Evolutionary conservation across 2,329 filamentous ascomycete genomes (phyloP), one percentile per base, ranked within the genome.

Genomic region (Rhytidhysteron rufulum): DNA sequence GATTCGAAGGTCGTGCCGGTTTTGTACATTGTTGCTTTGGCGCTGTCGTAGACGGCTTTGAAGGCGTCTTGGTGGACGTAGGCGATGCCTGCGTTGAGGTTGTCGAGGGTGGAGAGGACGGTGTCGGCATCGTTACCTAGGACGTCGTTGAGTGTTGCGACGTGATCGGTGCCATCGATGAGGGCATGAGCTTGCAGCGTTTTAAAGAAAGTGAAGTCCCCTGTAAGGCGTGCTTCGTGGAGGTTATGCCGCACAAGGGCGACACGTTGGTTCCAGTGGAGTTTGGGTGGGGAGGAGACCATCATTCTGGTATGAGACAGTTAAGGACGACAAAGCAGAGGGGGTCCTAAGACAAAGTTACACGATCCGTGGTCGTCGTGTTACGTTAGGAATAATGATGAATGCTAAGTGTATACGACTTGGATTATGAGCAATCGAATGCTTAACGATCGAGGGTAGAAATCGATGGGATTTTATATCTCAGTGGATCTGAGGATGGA

Each of bases 131-230:
- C 66, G 41, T 69, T 62, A 7, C 66, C 66, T 10, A 73, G 57
- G 4, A 57, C 52, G 1, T 60, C 57, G 15, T 62, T 58, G 31
- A 72, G 55, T 19, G 64, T 59, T n/a, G 68, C 67, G 4, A 70
- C 65, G 52, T 72, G 66, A 44, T 71, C 70, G 7, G 62, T 70
- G 19, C 68, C 68, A 40, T 71, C 67, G 36, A 70, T 56, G 35
- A 72, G 55, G 13, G 62, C 60, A 24, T 67, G 59, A 13, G 66
- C 69, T 52, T 72, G 70, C 17, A 72, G 62, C 2, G 62, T 62
- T 43, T 70, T 72, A 63, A 72, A 72, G 55, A 72, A 72, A 34
- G 60, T 66, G 44, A 69, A 73, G 49, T 71, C 67, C 33, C 65
- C 65, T 31, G 66, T 72, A 17, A 65, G 57, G 42, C 66, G 62